Evolutionary conservation across 2,329 filamentous ascomycete species (phyloP), one percentile per base, ranked within the genome.

Genomic region (Aspergillus pseudoviridinutans): DNA sequence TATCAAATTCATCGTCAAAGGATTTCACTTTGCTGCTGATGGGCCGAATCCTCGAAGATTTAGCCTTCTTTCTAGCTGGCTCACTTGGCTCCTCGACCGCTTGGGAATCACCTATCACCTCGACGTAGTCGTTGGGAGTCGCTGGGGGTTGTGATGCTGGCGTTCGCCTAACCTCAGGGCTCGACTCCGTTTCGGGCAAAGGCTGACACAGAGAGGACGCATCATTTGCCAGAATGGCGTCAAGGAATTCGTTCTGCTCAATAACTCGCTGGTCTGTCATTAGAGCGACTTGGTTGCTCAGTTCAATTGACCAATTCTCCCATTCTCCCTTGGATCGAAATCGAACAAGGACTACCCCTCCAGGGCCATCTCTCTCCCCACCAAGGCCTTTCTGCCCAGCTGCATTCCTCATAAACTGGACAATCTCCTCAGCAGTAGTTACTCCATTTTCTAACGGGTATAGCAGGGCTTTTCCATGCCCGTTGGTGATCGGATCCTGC

Each of bases 161-260:
- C 8, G 55, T 57, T 10, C 41, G 35, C 4, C 28, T 57, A 27
- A 55, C 44, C 8, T 57, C 49, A 46, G 68, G 57, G 60, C 74
- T 51, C 63, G 69, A 58, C 41, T 79, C 80, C 44, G 84, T 75
- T 62, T 76, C 73, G 12, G 76, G 73, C 5, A 95, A 81, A 5
- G 87, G 82, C 41, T 86, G 84, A 57, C 90, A 86, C 22, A 97
- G 79, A 47, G 84, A 82, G 58, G 83, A 85, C 6, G 91, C 85
- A 74, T 97, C 88, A 52, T 88, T 89, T n/a, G 80, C 86, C 28
- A 97, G 76, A 49, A 99, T 94, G 1, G 90, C 90, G 71, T 96
- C 91, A 2, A 99, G 80, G 61, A 99, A 96, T 66, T 97, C 92
- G 57, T 89, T 92, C 68, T 97, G 92, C 64, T 93, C 87, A 54